These are phyloP conservation scores for Fusarium sp. DNA, from an alignment of 2,329 filamentous ascomycete genomes.

Conservation along the genomic window DNA sequence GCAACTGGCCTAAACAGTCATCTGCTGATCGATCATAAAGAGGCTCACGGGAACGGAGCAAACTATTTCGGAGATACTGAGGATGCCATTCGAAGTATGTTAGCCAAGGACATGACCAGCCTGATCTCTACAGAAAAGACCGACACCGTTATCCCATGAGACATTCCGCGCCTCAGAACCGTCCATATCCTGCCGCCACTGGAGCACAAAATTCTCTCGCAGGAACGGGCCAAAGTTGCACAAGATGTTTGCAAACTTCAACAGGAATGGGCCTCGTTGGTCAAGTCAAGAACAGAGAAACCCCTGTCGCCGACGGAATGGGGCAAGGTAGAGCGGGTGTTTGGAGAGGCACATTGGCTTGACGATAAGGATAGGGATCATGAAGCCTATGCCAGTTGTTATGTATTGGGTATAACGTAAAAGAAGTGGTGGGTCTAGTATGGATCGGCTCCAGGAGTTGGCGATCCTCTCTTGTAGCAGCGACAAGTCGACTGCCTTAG, in stretches of 20 bases:
- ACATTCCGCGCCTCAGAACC: background rate
- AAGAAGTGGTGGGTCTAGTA: background rate
- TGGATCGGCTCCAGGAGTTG: background rate
- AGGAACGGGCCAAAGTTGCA: background rate
- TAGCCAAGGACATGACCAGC: background rate
- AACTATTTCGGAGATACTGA: background rate
- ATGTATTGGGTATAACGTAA: too few species aligned
- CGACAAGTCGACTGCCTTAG: background rate
- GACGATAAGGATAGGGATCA: too few species aligned
- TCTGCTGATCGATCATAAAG: background rate
- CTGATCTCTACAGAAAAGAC: background rate
- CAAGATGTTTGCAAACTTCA: background rate
- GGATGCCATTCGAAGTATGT: background rate
- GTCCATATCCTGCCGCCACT: background rate
- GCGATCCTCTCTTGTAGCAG: background rate
- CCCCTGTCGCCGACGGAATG: accelerated
- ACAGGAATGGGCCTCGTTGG: background rate
- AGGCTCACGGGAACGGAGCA: background rate
- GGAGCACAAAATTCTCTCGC: background rate
- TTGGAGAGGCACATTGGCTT: background rate
- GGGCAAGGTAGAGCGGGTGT: background rate
- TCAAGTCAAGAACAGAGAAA: too few species aligned
- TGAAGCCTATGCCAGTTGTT: too few species aligned
- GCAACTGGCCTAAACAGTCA: too few species aligned
- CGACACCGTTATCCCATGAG: background rate